Base-by-base conservation (phyloP, 106 monocot genomes). In the Agapanthus africanus region DNA sequence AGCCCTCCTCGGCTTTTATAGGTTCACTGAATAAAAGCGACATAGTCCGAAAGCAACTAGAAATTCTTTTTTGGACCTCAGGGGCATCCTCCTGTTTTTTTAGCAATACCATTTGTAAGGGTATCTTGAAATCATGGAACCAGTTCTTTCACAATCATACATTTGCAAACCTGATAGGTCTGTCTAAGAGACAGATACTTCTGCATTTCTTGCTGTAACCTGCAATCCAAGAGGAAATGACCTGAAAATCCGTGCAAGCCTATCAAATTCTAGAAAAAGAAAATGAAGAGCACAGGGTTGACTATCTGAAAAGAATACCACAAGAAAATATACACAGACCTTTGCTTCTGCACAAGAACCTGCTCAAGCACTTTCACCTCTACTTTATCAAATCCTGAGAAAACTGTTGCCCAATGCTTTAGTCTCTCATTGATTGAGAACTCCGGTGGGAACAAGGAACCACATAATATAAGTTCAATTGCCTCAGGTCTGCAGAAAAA, bases 331-430 rank as follows among this genome's bases (percentile, higher is more conserved):
- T 14, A 68, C 49, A 38, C 72, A 42, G 54, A 97, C 97, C 97
- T 91, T 74, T 92, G 97, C 69, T 97, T 97, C 76, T 97, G 97
- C 59, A 81, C 14, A 37, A 97, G 83, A 65, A 97, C 54, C 70
- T 92, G 97, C 67, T 97, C 92, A 40, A 97, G 81, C 34, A 92
- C 92, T 72, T 97, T 97, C 41, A 81, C 77, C 63, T 97, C 97
- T 54, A 92, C 82, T 78, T 90, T 97, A 65, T 97, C 97, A 76
- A 97, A 77, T 37, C 73, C 40, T 21, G 87, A 75, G 54, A 87
- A 89, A 37, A 77, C 67, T 50, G 65, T 73, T 61, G 83, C 54
- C 92, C 97, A 97, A 62, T 89, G 87, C 71, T 83, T 84, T 72
- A 84, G 81, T 76, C 80, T 92, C 64, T 81, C 80, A 79, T 85